Base-by-base conservation (phyloP, 2,329 filamentous ascomycete species). In the Pseudogymnoascus sp. region DNA sequence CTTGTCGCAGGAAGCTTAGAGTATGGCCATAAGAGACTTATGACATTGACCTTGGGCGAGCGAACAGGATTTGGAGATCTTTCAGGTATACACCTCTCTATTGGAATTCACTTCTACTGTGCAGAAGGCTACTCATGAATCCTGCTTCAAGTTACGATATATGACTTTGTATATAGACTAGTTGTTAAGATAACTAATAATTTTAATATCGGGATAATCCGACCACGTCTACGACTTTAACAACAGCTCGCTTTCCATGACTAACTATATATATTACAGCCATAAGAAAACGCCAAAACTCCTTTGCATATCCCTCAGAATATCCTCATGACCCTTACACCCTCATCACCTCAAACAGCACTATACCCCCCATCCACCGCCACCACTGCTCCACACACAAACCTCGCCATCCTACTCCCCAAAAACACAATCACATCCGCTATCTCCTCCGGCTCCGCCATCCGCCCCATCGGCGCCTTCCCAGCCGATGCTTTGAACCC, bases 361-460 rank as follows among this genome's bases (percentile, higher is more conserved):
- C 73, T 74, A 44, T 75, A 77, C 0, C 78, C 78, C 4, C 80
- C 80, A 66, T 83, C 81, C 13, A 77, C 77, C 1, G 82, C 71
- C 59, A 83, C 65, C 4, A 73, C 74, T 14, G 77, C 73, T 0
- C 81, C 82, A 61, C 79, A 76, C 71, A 84, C 80, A 67, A 77
- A 84, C 63, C 81, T 83, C 63, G 79, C 79, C 75, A 82, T 76
- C 1, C 78, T 74, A 33, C 79, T 82, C 16, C 78, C 80, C 64
- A 85, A 68, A 63, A 82, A 82, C 0, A 79, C 73, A 26, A 84
- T 78, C 33, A 76, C 73, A 66, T 85, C 81, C 0, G 79, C 81
- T 65, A 85, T 78, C 71, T 86, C 82, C 24, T 83, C 80, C 14
- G 78, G 74, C 19, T 72, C 70, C 0, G 75, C 80, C 33, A 82